Evolutionary conservation across 148 eudicot genomes (phyloP).

Genomic region (Silene latifolia): DNA sequence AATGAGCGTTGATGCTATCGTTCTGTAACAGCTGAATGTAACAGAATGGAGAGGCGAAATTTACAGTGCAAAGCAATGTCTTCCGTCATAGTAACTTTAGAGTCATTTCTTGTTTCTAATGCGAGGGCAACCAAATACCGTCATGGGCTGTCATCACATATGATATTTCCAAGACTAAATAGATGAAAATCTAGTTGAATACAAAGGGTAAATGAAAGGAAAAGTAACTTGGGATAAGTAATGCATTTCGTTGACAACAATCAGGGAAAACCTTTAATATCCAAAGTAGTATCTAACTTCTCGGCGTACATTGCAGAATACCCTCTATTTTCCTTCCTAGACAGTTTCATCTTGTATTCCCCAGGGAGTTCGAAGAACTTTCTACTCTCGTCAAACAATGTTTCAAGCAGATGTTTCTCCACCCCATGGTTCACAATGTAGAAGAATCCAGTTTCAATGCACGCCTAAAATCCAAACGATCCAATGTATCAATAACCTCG

Average conservation of each 20-base stretch:
- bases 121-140: too few relatives aligned
- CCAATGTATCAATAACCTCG: constrained; percentile 4
- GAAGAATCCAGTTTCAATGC: constrained; percentile 75
- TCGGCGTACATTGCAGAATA: constrained; percentile 66
- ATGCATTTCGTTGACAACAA: too few relatives aligned
- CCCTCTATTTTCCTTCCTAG: constrained; percentile 50
- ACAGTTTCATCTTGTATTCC: constrained; percentile 62
- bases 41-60: too few relatives aligned
- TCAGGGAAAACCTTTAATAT: constrained; percentile 39
- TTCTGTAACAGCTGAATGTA: too few relatives aligned
- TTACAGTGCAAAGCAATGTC: too few relatives aligned
- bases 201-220: background rate
- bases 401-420: constrained; percentile 39
- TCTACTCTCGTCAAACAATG: constrained; percentile 52
- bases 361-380: constrained; percentile 60
- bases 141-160: background rate
- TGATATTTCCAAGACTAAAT: background rate
- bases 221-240: too few relatives aligned
- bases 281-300: constrained; percentile 49
- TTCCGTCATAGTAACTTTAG: too few relatives aligned
- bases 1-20: too few relatives aligned
- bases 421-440: constrained; percentile 83
- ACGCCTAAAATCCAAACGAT: constrained; percentile 43
- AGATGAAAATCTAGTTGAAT: too few relatives aligned
- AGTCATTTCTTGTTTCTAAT: too few relatives aligned